Base-by-base conservation (phyloP, 2,329 filamentous ascomycete species). In the Colletotrichum tabaci region DNA sequence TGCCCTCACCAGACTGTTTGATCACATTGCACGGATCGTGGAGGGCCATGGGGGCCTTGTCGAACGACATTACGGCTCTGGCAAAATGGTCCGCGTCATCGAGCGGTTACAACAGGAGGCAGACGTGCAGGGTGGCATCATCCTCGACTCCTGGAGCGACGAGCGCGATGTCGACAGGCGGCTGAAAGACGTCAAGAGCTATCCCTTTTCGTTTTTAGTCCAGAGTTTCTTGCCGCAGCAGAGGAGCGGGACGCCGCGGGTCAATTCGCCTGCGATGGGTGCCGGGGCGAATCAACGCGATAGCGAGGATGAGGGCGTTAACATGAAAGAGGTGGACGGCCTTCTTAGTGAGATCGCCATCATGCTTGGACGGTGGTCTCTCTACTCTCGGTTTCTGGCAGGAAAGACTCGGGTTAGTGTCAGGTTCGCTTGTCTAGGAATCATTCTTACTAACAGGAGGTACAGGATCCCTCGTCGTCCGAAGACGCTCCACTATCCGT, bases 21-120 rank as follows among this genome's bases (percentile, higher is more conserved):
- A 98, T 81, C 96, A 99, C 82, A 98, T 99, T 80, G 96, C 96
- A 2, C 94, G 97, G 79, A 98, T 99, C 74, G 92, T 99, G 26
- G 96, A 98, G 77, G 92, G 93, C 1, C 96, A 99, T 79, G 94
- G 96, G 42, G 91, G 91, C 0, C 87, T 99, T 10, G 96, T 99
- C 1, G 95, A 98, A 84, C 91, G 94, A 57, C 96, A 99, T 81
- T 99, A 99, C 79, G 96, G 96, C 1, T 84, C 89, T 18, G 94
- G 96, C 47, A 96, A 95, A 85, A 99, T 99, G 96, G 91, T 93
- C 42, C 93, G 92, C 76, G 96, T 99, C 64, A 96, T 98, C 76
- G 94, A 98, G 82, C 89, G 94, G 53, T 85, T 99, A 67, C 96
- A 99, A 82, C 90, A 95, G 77, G 96, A 99, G 83, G 96, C 95